Evolutionary conservation across 805 yeast species (phyloP).

Genomic region (Candida takata): DNA sequence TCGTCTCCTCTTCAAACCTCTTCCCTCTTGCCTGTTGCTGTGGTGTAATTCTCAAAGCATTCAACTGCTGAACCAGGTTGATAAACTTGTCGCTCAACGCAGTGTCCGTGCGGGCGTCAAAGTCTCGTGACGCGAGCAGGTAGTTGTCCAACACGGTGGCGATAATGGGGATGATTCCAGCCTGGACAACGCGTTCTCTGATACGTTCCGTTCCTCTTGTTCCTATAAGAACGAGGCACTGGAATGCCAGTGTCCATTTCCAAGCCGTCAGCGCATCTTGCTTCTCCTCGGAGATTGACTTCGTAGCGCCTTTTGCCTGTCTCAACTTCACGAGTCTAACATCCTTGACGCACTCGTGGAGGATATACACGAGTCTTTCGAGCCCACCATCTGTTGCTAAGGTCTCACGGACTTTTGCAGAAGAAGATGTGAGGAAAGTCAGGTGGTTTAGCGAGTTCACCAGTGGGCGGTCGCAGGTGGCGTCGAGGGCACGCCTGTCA

Average conservation of each 20-base stretch:
- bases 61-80: conserved; percentile 10
- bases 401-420: conserved; percentile 87
- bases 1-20: neutral
- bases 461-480: conserved; percentile 81
- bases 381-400: conserved; percentile 86
- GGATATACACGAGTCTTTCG: conserved; percentile 76
- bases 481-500: conserved; percentile 88
- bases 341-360: conserved; percentile 57
- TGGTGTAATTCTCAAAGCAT: too few relatives aligned
- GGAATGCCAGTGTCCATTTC: conserved; percentile 96
- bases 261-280: conserved; percentile 63
- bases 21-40: conserved; percentile 2
- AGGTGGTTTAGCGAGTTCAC: conserved; percentile 88
- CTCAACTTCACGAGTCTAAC: conserved; percentile 1
- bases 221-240: conserved; percentile 84
- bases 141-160: conserved; percentile 92
- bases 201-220: conserved; percentile 88
- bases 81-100: conserved; percentile 13
- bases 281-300: conserved; percentile 27
- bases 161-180: conserved; percentile 85
- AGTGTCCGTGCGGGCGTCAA: conserved; percentile 22
- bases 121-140: conserved; percentile 34
- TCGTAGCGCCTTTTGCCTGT: conserved; percentile 7
- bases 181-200: conserved; percentile 79
- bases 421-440: conserved; percentile 78